Evolutionary conservation across 2,329 filamentous ascomycete species (phyloP), one percentile per base, ranked within the genome.

Genomic region (Clonostachys solani): DNA sequence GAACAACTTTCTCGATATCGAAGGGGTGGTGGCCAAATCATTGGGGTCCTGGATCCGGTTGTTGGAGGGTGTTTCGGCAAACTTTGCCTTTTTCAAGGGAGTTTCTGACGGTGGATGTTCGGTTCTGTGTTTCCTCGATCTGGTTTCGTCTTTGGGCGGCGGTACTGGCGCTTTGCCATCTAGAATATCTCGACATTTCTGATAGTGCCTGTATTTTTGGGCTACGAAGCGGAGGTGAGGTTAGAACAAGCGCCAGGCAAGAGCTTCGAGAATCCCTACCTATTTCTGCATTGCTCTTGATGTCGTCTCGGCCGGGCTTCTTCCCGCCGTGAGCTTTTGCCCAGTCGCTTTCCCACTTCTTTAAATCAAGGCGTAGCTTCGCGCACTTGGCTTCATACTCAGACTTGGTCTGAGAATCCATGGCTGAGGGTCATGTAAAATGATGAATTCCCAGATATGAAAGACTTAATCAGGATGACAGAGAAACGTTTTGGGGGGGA

Each of bases 121-220:
- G 36, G 36, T n/a, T 38, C 17, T 38, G 8, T 72, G 73, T 56
- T 78, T 78, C 47, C 56, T 61, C 56, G 47, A n/a, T 7, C 15
- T 18, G 17, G 69, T 56, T 51, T 66, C 55, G 54, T 73, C 66
- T 16, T 68, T 60, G 3, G 71, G 63, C 3, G 67, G 65, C 9
- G 64, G 62, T 44, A 71, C 52, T 29, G 23, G 9, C 23, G 23
- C 23, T 58, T 81, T 84, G 48, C 80, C 79, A 2, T 75, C 63
- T 49, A 83, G 67, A 42, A 81, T 72, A 56, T 82, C 76, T 52
- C 84, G 78, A 45, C 85, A 61, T 54, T 77, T 83, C 61, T 84
- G 83, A 65, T 91, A 92, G 52, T 87, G 77, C 61, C 87, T 89
- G 66, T 92, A 92, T 60, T 90, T 91, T 42, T 73, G 73, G 36